Conservation (phyloP, 2,329 filamentous ascomycete species). For the Calonectria pauciramosa region DNA sequence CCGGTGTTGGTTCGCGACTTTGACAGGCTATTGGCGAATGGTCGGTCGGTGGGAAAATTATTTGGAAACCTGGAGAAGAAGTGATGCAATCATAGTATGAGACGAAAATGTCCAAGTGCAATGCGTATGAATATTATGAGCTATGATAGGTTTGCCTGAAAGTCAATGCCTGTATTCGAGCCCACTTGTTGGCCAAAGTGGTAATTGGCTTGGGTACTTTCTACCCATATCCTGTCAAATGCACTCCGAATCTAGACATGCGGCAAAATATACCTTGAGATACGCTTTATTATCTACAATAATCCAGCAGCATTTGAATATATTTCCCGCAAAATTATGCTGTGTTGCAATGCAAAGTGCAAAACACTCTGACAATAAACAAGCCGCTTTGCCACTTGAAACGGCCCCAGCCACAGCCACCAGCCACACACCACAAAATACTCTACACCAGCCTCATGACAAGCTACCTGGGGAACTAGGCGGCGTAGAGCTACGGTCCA, state of each 20-base stretch:
- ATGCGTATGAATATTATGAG: background rate
- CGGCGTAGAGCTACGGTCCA: slow-evolving; percentile 19
- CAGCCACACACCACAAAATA: slow-evolving; percentile 19
- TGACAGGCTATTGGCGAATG: slow-evolving; percentile 40
- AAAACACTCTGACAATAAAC: background rate
- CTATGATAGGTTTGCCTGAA: background rate
- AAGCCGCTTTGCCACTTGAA: background rate
- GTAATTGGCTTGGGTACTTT: background rate
- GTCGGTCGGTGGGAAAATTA: slow-evolving; percentile 28
- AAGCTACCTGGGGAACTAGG: slow-evolving; percentile 3
- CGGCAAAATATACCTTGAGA: background rate
- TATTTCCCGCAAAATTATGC: background rate
- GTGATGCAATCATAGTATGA: background rate
- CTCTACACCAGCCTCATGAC: slow-evolving; percentile 26
- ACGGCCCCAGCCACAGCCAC: slow-evolving; percentile 11
- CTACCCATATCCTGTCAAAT: background rate
- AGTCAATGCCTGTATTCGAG: background rate
- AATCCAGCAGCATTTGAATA: background rate
- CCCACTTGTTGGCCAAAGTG: background rate
- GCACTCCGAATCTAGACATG: background rate
- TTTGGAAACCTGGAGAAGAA: slow-evolving; percentile 4
- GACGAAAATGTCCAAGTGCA: background rate
- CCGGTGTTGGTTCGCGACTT: slow-evolving; percentile 47
- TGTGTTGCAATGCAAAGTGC: background rate
- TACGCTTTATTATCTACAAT: background rate